Conservation (phyloP, 768 basidiomycete genomes). For the Trametes maxima region DNA sequence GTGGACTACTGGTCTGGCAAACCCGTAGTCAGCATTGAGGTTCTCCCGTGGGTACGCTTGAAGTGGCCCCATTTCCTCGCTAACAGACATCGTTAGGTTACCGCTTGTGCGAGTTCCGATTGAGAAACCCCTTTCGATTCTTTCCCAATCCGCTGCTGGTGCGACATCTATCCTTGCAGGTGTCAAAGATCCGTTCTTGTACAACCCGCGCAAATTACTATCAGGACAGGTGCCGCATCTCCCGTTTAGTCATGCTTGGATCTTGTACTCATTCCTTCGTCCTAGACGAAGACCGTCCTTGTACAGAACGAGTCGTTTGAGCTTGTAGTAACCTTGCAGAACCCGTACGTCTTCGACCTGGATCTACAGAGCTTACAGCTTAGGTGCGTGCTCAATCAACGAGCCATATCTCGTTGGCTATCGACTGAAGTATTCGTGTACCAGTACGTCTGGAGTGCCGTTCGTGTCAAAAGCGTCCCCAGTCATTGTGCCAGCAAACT, state of each 20-base stretch:
- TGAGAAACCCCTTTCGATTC: conserved; percentile 66
- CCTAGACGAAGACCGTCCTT: conserved; percentile 60
- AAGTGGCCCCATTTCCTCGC: conserved; percentile 16
- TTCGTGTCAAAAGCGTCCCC: conserved; percentile 69
- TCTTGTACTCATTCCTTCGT: background rate
- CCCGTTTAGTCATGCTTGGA: background rate
- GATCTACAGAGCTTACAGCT: conserved; percentile 81
- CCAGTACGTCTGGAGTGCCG: conserved; percentile 78
- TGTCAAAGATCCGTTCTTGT: conserved; percentile 81
- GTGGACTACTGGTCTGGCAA: conserved; percentile 89
- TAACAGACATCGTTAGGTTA: conserved; percentile 46
- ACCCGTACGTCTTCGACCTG: conserved; percentile 91
- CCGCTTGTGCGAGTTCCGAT: conserved; percentile 70
- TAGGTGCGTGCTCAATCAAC: conserved; percentile 53
- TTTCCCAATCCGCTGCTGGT: conserved; percentile 43
- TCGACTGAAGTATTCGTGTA: background rate
- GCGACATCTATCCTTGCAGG: conserved; percentile 54
- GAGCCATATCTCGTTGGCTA: conserved; percentile 9
- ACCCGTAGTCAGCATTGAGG: conserved; percentile 76
- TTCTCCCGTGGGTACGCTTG: conserved; percentile 63
- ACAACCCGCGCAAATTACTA: conserved; percentile 78
- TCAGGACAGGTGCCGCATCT: conserved; percentile 54
- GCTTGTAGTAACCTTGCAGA: conserved; percentile 81
- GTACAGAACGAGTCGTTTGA: conserved; percentile 86
- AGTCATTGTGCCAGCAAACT: conserved; percentile 70